phyloP scores from a whole-genome alignment of 306 rosid genomes.

The Cucurbita maxima region DNA sequence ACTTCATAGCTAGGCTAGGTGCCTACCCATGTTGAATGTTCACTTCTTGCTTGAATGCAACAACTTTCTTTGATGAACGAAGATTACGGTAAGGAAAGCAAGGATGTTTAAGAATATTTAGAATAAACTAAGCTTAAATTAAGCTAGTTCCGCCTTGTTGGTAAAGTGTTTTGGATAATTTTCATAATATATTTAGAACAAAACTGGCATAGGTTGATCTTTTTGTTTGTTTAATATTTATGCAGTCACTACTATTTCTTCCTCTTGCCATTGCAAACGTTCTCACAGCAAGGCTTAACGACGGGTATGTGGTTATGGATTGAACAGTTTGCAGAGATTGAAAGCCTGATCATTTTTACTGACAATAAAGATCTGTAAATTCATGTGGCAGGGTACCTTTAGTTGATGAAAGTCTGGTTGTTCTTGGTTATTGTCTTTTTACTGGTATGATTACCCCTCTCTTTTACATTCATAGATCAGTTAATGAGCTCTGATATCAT shows the following conservation, averaged over 20 bases:
- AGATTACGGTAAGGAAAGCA: not conserved
- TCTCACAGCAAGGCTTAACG: constrained; percentile 69
- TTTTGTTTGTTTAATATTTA: not conserved
- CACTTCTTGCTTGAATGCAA: not conserved
- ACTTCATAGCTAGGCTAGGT: not conserved
- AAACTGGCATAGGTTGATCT: not conserved
- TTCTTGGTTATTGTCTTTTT: constrained; percentile 61
- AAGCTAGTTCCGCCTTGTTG: not conserved
- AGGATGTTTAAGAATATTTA: not conserved
- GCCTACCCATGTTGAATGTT: not conserved
- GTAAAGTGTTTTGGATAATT: not conserved
- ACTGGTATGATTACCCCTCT: constrained; percentile 27
- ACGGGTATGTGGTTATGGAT: constrained; percentile 48
- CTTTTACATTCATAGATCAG: not conserved
- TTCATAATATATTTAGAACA: not conserved
- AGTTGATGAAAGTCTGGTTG: constrained; percentile 71
- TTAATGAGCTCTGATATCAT: not conserved
- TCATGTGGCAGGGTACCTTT: constrained; percentile 48
- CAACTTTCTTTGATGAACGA: not conserved
- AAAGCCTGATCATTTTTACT: not conserved
- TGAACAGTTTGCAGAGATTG: not conserved
- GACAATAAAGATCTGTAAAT: not conserved
- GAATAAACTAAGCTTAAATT: not conserved
- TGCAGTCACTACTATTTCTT: constrained; percentile 76
- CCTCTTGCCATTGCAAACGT: constrained; percentile 86